Percentiles rank a stretch among this genome's conserved stretches.
These are phyloP conservation scores for Aspergillus ibericus DNA, from an alignment of 2,329 filamentous ascomycete genomes.

Conservation along the genomic window DNA sequence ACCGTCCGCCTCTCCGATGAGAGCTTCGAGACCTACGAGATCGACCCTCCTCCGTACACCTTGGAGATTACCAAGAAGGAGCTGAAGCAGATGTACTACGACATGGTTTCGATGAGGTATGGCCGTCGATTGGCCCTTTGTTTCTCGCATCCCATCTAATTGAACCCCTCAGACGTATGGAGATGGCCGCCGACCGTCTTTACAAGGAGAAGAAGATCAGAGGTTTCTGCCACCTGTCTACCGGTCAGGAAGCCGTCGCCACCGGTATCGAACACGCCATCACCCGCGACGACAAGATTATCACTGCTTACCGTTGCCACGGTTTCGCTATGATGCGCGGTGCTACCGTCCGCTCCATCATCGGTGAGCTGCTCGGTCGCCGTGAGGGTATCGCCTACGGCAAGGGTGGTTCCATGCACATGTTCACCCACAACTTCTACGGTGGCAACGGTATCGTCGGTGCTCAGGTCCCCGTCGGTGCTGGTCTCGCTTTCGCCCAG, in stretches of 20 bases:
- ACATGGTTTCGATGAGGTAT: conserved; percentile 94
- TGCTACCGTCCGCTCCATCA: conserved; percentile 84
- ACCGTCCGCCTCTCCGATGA: conserved; percentile 90
- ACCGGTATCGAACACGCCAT: conserved; percentile 96
- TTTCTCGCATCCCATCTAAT: background rate
- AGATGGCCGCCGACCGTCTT: conserved; percentile 96
- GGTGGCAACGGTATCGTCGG: conserved; percentile 99
- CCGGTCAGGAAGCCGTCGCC: conserved; percentile 95
- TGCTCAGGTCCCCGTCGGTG: conserved; percentile 95
- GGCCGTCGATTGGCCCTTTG: conserved; percentile 28
- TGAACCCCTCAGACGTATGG: conserved; percentile 74
- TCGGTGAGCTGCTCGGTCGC: conserved; percentile 91
- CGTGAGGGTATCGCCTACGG: conserved; percentile 96
- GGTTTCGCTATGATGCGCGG: conserved; percentile 97
- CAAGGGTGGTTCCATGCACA: conserved; percentile 99
- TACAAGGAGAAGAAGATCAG: conserved; percentile 99
- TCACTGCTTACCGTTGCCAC: conserved; percentile 98
- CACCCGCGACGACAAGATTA: conserved; percentile 86
- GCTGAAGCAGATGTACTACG: conserved; percentile 97
- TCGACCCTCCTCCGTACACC: conserved; percentile 93
- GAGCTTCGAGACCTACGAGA: conserved; percentile 99
- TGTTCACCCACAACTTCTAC: conserved; percentile 98
- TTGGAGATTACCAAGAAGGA: conserved; percentile 95
- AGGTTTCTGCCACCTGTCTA: conserved; percentile 98
- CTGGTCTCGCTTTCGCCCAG: conserved; percentile 94